Base-by-base conservation (phyloP, 73 alveolate species). In the Uronychia binucleata region DNA sequence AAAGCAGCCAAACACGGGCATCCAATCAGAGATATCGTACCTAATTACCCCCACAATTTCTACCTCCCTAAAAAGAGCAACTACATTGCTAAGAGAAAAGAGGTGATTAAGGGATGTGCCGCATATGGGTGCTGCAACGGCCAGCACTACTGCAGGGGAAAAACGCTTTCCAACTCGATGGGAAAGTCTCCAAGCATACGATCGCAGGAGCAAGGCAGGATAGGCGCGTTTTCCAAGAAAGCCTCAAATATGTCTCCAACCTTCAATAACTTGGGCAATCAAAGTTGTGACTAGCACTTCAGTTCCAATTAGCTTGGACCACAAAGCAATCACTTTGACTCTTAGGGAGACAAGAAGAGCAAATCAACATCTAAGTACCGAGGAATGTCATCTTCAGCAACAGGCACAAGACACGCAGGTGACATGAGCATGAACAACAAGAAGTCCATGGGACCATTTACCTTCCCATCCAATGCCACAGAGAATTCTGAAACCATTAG, bases 11-110 rank as follows among this genome's bases (percentile, higher is more conserved):
- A 75, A 27, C 81, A 75, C 30, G 81, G 81, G 8, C 81, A 75
- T 30, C 82, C 74, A 57, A 28, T 88, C 29, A 77, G 57, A 1
- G 94, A 88, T 19, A 79, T 88, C 0, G 85, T 78, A 30, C 94
- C 94, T 0, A 27, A n/a, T 26, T 87, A 88, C 33, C 58, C 75
- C 46, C 74, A 46, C 25, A 30, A 83, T 8, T 88, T 83, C 34
- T 88, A 88, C 77, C 14, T 88, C 28, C 94, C 94, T 0, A 84
- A 83, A 19, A 88, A 88, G 58, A 46, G 67, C 19, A 46, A 5
- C 5, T 46, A 46, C 67, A 46, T 46, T 46, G n/a, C 67, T 5
- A 46, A 46, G 19, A 46, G 19, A 19, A 46, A 46, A 46, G 67
- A 46, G 19, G 67, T 46, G 19, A 19, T 19, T 19, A 46, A 46